Percentiles rank a stretch among this genome's conserved stretches.
phyloP scores from a whole-genome alignment of 352 stramenopile genomes.

The Peronospora farinosa region DNA sequence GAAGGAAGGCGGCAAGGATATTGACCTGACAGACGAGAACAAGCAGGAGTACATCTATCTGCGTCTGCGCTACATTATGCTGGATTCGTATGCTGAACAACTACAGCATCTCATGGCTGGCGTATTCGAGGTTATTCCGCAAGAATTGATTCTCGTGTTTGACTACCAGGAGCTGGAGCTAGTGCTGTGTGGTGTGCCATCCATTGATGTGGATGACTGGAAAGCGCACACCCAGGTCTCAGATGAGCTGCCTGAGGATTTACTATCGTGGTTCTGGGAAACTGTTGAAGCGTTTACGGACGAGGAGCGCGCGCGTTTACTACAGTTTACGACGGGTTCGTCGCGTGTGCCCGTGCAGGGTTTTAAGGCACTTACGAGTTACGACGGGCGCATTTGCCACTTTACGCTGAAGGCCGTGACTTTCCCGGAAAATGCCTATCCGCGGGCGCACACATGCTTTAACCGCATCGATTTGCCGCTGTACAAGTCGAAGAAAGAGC shows the following conservation, averaged over 20 bases:
- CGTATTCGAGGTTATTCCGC: constrained; percentile 96
- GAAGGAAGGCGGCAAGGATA: constrained; percentile 77
- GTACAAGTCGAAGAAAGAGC: constrained; percentile 86
- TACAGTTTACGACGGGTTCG: constrained; percentile 83
- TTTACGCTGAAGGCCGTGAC: constrained; percentile 61
- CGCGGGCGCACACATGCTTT: constrained; percentile 75
- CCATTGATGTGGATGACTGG: constrained; percentile 81
- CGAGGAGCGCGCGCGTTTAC: constrained; percentile 70
- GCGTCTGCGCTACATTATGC: constrained; percentile 92
- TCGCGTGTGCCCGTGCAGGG: constrained; percentile 81
- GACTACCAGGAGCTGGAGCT: constrained; percentile 81
- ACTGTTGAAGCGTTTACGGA: constrained; percentile 54
- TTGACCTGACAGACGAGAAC: constrained; percentile 93
- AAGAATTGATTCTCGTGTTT: constrained; percentile 79
- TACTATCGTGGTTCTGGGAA: constrained; percentile 81
- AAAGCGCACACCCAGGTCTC: constrained; percentile 85
- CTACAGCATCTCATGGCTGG: constrained; percentile 88
- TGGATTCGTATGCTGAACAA: constrained; percentile 91
- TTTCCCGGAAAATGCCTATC: constrained; percentile 55
- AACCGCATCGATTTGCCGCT: constrained; percentile 78
- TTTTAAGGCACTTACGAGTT: constrained; percentile 76
- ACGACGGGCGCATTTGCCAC: constrained; percentile 73
- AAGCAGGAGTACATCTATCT: constrained; percentile 95
- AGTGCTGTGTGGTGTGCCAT: constrained; percentile 72
- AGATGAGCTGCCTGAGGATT: constrained; percentile 64